Evolutionary conservation across 371 early-diverging fungal species (phyloP).

Genomic region (Coemansia sp.): DNA sequence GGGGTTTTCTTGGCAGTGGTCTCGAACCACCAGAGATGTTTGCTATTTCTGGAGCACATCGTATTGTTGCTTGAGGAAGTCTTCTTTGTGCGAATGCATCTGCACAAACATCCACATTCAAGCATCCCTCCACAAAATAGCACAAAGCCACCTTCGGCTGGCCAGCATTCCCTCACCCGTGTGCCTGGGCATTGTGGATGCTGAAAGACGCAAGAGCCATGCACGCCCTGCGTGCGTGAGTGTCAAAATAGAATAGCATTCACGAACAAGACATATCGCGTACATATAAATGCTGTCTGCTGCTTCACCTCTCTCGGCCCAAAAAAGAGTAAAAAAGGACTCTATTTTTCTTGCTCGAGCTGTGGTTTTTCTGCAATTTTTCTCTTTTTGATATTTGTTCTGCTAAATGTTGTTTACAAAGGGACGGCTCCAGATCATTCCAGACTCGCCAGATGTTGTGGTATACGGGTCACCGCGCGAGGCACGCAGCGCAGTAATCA

Average conservation of each 20-base stretch:
- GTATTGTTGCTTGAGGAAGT: too few relatives aligned
- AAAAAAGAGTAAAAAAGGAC: too few relatives aligned
- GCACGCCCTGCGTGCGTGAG: neutral
- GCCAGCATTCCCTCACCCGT: neutral
- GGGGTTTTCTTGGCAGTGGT: too few relatives aligned
- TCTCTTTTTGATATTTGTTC: neutral
- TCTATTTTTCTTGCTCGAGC: too few relatives aligned
- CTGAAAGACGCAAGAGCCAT: conserved; percentile 1
- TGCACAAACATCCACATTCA: too few relatives aligned
- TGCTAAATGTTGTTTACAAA: conserved; percentile 19
- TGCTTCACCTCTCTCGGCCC: too few relatives aligned
- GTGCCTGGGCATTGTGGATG: conserved; percentile 5
- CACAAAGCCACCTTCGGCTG: neutral
- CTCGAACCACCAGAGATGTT: too few relatives aligned
- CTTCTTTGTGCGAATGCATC: too few relatives aligned
- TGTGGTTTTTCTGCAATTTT: too few relatives aligned
- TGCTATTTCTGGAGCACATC: too few relatives aligned
- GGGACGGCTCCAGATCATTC: conserved; percentile 36
- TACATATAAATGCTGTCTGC: neutral
- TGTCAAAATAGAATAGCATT: neutral
- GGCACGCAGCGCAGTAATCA: conserved; percentile 30
- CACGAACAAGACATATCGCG: neutral
- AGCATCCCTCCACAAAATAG: neutral
- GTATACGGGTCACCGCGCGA: conserved; percentile 37
- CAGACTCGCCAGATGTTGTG: conserved; percentile 32